Conservation (phyloP, 2,329 filamentous ascomycete genomes). For the Zymoseptoria pseudotritici region DNA sequence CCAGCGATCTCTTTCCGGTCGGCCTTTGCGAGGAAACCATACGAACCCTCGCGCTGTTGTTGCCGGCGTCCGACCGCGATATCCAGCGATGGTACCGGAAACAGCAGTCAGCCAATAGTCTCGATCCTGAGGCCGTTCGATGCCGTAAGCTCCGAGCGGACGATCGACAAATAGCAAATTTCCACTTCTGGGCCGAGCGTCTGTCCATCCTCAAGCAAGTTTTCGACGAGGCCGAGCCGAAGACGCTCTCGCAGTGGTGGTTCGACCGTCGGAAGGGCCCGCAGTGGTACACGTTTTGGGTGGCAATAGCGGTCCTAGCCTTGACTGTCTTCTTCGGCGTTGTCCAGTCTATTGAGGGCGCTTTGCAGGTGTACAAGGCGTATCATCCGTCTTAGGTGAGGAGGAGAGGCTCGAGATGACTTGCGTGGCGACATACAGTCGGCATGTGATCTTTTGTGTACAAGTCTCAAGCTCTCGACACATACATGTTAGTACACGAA, state of each 20-base stretch:
- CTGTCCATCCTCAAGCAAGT: constrained; percentile 38
- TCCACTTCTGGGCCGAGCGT: constrained; percentile 41
- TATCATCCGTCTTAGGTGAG: neutral
- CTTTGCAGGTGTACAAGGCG: constrained; percentile 30
- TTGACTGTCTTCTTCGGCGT: constrained; percentile 37
- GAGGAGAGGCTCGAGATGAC: neutral
- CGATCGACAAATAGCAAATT: too few species aligned
- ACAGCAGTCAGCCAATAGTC: constrained; percentile 15
- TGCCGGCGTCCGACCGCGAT: constrained; percentile 21
- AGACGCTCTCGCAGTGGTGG: constrained; percentile 37
- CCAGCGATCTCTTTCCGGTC: too few species aligned
- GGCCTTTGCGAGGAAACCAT: constrained; percentile 33
- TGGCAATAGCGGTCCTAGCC: constrained; percentile 32
- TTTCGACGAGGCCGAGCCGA: constrained; percentile 34
- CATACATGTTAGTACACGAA: too few species aligned
- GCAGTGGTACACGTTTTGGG: constrained; percentile 44
- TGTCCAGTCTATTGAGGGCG: constrained; percentile 37
- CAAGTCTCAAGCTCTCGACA: too few species aligned
- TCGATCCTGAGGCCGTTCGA: constrained; percentile 21
- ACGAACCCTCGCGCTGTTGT: constrained; percentile 32
- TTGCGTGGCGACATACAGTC: too few species aligned
- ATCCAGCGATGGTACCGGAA: constrained; percentile 20
- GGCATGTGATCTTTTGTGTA: too few species aligned
- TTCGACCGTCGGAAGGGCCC: constrained; percentile 35
- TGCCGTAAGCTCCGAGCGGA: constrained; percentile 30